Base-by-base conservation (phyloP, 2,329 filamentous ascomycete species). In the Stachybotrys elegans region DNA sequence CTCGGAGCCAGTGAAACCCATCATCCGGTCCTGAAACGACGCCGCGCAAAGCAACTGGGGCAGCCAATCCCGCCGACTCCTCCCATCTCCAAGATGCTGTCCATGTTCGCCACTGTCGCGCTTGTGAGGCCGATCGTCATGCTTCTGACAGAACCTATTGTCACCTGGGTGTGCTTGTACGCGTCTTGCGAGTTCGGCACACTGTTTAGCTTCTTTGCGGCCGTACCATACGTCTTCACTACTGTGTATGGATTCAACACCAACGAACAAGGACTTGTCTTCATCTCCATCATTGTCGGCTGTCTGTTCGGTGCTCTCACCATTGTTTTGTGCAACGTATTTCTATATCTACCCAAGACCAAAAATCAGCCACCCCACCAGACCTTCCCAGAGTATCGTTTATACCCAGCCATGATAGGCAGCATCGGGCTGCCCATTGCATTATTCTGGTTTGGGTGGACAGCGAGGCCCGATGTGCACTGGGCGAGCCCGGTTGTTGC, bases 401-500 rank as follows among this genome's bases (percentile, higher is more conserved):
- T 85, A 11, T 76, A 79, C 46, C 69, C 72, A 1, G 76, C 78
- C 14, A 81, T 83, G 73, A 59, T 80, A 8, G 79, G 78, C 1
- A 75, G 75, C 46, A 35, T 78, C 13, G 71, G 73, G 0, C 57
- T 81, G 6, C 75, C 77, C 1, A 42, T 76, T 1, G 71, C 71
- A 0, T 55, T 83, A 11, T 81, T 82, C 53, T 80, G 79, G 76
- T 80, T 80, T 50, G 77, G 70, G 1, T 83, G 79, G 79, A 72
- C 73, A 2, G 72, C 75, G 1, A 58, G 66, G 5, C 45, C 50
- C 1, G 64, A 63, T 6, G 55, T 74, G 2, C 68, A 69, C 4
- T 81, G 77, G 75, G 71, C 68, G 0, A 69, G 70, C 19, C 70
- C 76, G 0, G 67, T 72, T 0, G 57, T 74, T 0, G 72, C 76